phyloP scores from a whole-genome alignment of 805 yeast species.

The Ascoidea rubescens region DNA sequence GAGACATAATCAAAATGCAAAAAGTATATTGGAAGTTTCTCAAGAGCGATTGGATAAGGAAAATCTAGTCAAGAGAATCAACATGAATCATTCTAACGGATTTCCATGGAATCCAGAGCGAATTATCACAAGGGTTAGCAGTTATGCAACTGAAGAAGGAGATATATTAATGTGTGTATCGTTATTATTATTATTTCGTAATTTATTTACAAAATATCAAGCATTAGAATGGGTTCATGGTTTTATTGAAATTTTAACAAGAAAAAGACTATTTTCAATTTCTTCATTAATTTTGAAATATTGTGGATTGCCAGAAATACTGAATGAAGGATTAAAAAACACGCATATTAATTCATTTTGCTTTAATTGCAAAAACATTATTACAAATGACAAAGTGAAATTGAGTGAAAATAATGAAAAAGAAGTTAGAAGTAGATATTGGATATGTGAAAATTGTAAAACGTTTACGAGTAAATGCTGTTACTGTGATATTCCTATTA shows the following conservation, averaged over 20 bases:
- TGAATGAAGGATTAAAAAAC: slow-evolving; percentile 16
- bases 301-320: slow-evolving; percentile 19
- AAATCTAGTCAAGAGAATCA: background rate
- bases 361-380: slow-evolving; percentile 41
- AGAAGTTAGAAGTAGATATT: slow-evolving; percentile 38
- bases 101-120: slow-evolving; percentile 45
- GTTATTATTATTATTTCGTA: slow-evolving; percentile 38
- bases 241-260: slow-evolving; percentile 40
- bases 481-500: slow-evolving; percentile 64
- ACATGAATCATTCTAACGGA: background rate
- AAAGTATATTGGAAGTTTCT: background rate
- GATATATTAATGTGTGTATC: slow-evolving; percentile 50
- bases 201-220: slow-evolving; percentile 16
- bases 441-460: slow-evolving; percentile 75
- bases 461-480: slow-evolving; percentile 53
- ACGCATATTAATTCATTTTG: slow-evolving; percentile 40
- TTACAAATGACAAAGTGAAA: slow-evolving; percentile 44
- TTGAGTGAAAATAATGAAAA: slow-evolving; percentile 8
- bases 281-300: slow-evolving; percentile 41
- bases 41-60: background rate
- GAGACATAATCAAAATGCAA: background rate
- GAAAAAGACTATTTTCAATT: slow-evolving; percentile 36
- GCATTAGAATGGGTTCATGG: slow-evolving; percentile 41
- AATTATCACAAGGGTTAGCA: slow-evolving; percentile 36
- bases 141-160: slow-evolving; percentile 45